phyloP scores from a whole-genome alignment of 1,139 yeast genomes.

The Yamadazyma oceani region DNA sequence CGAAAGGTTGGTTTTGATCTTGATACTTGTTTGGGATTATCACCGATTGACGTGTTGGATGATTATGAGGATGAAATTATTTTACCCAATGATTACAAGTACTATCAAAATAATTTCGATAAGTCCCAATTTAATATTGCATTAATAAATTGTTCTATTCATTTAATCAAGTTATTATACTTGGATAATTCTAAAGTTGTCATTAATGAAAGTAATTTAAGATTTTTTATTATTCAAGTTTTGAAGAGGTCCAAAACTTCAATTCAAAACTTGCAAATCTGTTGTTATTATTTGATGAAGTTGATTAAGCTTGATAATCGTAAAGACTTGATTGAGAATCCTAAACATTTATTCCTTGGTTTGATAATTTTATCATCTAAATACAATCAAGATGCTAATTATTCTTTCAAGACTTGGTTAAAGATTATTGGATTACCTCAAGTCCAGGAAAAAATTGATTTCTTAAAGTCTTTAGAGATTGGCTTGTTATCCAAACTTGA shows the following conservation, averaged over 20 bases:
- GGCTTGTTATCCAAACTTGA: conserved; percentile 53
- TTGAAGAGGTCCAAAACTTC: conserved; percentile 69
- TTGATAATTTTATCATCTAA: conserved; percentile 70
- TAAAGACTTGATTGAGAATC: conserved; percentile 38
- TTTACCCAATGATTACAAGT: conserved; percentile 39
- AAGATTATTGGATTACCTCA: conserved; percentile 61
- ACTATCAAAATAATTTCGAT: conserved; percentile 41
- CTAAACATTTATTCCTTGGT: conserved; percentile 66
- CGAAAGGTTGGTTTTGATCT: no score
- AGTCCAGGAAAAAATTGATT: conserved; percentile 29
- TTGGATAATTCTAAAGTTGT: conserved; percentile 16
- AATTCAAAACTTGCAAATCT: conserved; percentile 61
- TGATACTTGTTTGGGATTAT: background rate
- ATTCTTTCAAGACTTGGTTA: conserved; percentile 72
- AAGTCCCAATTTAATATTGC: conserved; percentile 44
- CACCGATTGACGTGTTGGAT: background rate
- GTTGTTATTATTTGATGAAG: conserved; percentile 61
- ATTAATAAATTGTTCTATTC: conserved; percentile 38
- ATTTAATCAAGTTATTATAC: conserved; percentile 38
- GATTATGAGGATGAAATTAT: conserved; percentile 1
- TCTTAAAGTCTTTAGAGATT: conserved; percentile 54
- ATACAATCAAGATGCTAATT: conserved; percentile 72
- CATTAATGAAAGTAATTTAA: conserved; percentile 27
- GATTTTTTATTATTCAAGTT: conserved; percentile 60
- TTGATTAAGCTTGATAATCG: conserved; percentile 27